These are phyloP conservation scores for Diaporthe citriasiana DNA, from an alignment of 2,329 filamentous ascomycete genomes.

Conservation along the genomic window DNA sequence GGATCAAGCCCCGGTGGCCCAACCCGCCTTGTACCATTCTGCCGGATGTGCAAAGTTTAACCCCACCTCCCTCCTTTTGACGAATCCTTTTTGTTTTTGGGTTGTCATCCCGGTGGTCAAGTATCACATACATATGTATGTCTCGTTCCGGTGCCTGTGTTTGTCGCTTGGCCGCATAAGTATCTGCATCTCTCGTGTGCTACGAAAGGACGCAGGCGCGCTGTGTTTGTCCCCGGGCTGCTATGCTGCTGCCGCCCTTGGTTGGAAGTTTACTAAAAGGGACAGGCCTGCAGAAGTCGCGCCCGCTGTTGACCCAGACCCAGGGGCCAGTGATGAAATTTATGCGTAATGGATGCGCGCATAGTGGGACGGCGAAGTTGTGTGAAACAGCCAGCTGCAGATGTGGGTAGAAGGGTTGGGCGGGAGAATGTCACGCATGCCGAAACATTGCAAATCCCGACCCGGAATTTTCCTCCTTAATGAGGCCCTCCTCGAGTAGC, in stretches of 20 bases:
- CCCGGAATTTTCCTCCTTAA: background rate
- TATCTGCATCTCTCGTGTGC: slow-evolving; percentile 6
- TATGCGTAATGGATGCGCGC: slow-evolving; percentile 24
- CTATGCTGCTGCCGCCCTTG: background rate
- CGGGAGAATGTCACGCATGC: background rate
- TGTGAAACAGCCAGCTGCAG: slow-evolving; percentile 7
- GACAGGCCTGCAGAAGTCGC: slow-evolving; percentile 2
- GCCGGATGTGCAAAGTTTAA: background rate
- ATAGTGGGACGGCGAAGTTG: slow-evolving; percentile 7
- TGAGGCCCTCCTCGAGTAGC: background rate
- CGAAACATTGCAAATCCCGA: background rate
- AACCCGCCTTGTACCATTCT: background rate
- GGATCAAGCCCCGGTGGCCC: slow-evolving; percentile 1
- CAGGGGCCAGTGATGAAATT: slow-evolving; percentile 17
- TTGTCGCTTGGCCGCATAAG: slow-evolving; percentile 21
- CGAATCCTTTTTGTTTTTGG: background rate
- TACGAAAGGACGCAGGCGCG: background rate
- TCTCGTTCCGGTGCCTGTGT: background rate
- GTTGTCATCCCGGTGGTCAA: background rate
- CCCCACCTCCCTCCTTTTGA: background rate
- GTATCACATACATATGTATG: background rate
- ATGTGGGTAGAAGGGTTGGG: background rate
- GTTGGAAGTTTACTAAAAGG: background rate
- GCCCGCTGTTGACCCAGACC: background rate
- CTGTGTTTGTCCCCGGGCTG: background rate